These are phyloP conservation scores for Rhizophagus sp. DNA, from an alignment of 192 early-diverging fungal genomes.

Conservation along the genomic window DNA sequence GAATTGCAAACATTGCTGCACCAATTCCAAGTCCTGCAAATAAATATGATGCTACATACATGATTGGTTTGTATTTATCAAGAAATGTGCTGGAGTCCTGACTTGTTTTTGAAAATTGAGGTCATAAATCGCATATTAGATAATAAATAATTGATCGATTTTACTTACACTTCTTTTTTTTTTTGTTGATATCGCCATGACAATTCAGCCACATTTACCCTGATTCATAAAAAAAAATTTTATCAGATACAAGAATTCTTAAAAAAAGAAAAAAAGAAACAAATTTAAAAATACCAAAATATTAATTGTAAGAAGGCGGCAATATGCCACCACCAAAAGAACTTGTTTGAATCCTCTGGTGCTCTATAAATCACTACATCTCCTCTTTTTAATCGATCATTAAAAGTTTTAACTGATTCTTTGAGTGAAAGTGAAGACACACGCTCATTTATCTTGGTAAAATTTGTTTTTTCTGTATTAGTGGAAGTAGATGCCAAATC, in stretches of 20 bases:
- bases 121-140: background rate
- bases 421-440: background rate
- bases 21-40: background rate
- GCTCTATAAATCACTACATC: slow-evolving; percentile 14
- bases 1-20: slow-evolving; percentile 2
- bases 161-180: background rate
- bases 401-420: background rate
- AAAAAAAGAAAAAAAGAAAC: background rate
- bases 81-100: background rate
- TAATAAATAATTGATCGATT: background rate
- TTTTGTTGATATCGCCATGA: slow-evolving; percentile 15
- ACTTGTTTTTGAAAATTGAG: background rate
- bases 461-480: background rate
- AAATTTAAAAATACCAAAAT: slow-evolving; percentile 12
- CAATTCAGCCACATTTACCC: slow-evolving; percentile 17
- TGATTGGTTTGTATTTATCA: background rate
- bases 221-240: background rate
- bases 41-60: background rate
- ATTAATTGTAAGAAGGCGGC: slow-evolving; percentile 17
- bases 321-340: background rate
- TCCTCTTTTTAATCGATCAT: slow-evolving; percentile 2
- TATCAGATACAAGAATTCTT: background rate
- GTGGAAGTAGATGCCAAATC: background rate
- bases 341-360: background rate
- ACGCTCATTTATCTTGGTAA: background rate